These are phyloP conservation scores for Naganishia randhawae DNA, from an alignment of 768 basidiomycete species.

Conservation along the genomic window DNA sequence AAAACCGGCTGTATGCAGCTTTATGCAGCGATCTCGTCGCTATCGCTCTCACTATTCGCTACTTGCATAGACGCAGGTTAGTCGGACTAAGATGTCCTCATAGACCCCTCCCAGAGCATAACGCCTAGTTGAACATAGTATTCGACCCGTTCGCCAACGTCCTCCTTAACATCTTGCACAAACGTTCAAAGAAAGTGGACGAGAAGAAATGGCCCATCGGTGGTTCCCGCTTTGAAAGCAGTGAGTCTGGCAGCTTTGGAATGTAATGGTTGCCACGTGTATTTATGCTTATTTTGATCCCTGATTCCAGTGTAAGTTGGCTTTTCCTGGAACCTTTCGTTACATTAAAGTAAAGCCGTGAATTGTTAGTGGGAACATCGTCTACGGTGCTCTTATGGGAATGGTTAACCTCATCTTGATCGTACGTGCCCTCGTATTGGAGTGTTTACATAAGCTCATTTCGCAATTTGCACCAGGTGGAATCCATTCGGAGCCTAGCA, in stretches of 20 bases:
- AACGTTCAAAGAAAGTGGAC: conserved; percentile 68
- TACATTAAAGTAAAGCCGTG: conserved; percentile 3
- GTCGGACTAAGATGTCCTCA: conserved; percentile 7
- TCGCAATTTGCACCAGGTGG: conserved; percentile 52
- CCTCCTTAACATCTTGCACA: conserved; percentile 64
- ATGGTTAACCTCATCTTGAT: conserved; percentile 86
- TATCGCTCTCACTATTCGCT: conserved; percentile 79
- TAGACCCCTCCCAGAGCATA: background rate
- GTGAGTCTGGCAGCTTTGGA: conserved; percentile 32
- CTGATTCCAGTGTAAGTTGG: conserved; percentile 14
- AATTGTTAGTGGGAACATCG: conserved; percentile 66
- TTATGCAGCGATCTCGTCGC: conserved; percentile 82
- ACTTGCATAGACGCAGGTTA: conserved; percentile 74
- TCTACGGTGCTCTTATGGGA: conserved; percentile 84
- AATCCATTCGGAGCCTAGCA: conserved; percentile 71
- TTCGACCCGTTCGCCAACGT: conserved; percentile 52
- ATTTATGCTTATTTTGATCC: conserved; percentile 23
- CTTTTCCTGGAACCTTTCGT: background rate
- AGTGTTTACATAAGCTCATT: background rate
- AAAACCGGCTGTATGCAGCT: conserved; percentile 53
- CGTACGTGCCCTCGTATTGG: conserved; percentile 45
- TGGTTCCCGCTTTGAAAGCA: conserved; percentile 78
- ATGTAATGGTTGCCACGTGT: background rate
- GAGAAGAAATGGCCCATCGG: conserved; percentile 86
- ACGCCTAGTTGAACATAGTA: conserved; percentile 33